A percentile compares a stretch with the other conserved stretches of the same genome.
Evolutionary conservation across 2,329 filamentous ascomycete genomes (phyloP).

Genomic region (Paecilomyces formosus): DNA sequence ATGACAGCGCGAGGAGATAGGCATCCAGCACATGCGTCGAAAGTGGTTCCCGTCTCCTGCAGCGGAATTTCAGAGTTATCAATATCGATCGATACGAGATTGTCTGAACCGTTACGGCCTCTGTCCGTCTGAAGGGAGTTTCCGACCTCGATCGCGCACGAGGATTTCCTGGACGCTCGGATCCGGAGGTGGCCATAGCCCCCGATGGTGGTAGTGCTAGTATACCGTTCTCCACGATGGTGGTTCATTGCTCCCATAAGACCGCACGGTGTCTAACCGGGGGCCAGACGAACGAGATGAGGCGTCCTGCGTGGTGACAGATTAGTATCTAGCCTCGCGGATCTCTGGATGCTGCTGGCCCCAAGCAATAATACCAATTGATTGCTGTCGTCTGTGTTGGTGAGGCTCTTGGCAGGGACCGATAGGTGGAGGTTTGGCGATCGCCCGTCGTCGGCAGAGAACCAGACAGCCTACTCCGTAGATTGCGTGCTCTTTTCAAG

Average conservation of each 20-base stretch:
- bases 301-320: background rate
- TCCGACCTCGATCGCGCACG: background rate
- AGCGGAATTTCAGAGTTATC: background rate
- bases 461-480: background rate
- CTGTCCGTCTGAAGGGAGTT: background rate
- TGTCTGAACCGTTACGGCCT: background rate
- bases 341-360: background rate
- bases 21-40: background rate
- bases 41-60: background rate
- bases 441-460: background rate
- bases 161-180: background rate
- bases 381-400: background rate
- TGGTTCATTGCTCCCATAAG: background rate
- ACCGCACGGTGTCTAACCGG: background rate
- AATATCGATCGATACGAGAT: background rate
- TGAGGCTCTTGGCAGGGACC: background rate
- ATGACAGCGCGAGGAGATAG: background rate
- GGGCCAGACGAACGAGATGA: background rate
- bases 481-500: background rate
- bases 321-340: background rate
- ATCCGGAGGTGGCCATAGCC: background rate
- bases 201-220: background rate
- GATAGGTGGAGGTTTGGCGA: background rate
- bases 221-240: background rate
- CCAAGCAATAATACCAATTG: too few relatives aligned